Conservation (phyloP, 2,329 filamentous ascomycete genomes). For the Arthrobotrys iridis region DNA sequence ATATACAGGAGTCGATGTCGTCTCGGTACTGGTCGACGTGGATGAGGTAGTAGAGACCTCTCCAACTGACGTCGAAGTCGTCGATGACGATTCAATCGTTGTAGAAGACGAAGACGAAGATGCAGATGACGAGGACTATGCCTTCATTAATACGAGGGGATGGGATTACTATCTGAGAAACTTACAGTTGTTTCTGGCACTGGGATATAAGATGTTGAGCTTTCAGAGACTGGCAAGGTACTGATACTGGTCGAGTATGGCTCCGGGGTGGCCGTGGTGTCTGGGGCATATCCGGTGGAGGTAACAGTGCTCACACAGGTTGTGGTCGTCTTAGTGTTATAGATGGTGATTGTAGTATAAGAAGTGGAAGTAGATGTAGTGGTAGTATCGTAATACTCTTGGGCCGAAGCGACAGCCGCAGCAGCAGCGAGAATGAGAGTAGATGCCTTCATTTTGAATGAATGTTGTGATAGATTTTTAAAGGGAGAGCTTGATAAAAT, state of each 20-base stretch:
- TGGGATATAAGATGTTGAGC: constrained; percentile 39
- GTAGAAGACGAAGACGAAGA: constrained; percentile 23
- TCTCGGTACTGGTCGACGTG: constrained; percentile 28
- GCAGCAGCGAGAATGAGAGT: constrained; percentile 45
- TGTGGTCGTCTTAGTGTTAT: constrained; percentile 40
- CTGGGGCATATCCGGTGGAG: constrained; percentile 38
- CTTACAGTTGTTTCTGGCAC: constrained; percentile 43
- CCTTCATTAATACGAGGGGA: constrained; percentile 52
- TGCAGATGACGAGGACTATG: constrained; percentile 32
- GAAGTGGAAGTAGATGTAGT: constrained; percentile 40
- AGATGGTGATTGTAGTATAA: constrained; percentile 47
- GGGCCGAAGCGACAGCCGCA: constrained; percentile 38
- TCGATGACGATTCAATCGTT: constrained; percentile 35
- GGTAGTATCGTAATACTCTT: constrained; percentile 48
- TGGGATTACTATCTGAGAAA: constrained; percentile 1
- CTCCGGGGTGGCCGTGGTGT: constrained; percentile 17
- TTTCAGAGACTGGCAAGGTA: constrained; percentile 40
- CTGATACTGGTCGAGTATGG: constrained; percentile 37
- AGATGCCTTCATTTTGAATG: constrained; percentile 54
- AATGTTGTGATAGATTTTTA: constrained; percentile 18
- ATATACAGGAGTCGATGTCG: constrained; percentile 41
- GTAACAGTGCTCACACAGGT: constrained; percentile 42
- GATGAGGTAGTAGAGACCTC: constrained; percentile 36
- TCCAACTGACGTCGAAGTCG: constrained; percentile 51
- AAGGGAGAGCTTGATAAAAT: constrained; percentile 24